These are phyloP conservation scores for Boletus sp. DNA, from an alignment of 768 basidiomycete genomes.

Conservation along the genomic window DNA sequence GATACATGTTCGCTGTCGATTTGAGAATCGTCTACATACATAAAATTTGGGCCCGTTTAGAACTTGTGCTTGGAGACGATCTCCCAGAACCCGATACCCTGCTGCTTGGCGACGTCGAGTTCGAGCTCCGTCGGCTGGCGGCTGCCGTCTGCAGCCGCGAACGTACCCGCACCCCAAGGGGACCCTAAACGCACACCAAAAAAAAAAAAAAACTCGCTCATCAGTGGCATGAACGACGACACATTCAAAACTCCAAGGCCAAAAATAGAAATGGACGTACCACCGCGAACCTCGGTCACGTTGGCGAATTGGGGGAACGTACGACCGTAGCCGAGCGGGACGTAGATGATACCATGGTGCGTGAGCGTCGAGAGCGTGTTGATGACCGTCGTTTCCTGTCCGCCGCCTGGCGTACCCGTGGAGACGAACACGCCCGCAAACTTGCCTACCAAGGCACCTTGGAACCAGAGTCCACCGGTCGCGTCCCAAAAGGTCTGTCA, in stretches of 20 bases:
- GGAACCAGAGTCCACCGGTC: slow-evolving; percentile 64
- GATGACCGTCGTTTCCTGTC: slow-evolving; percentile 62
- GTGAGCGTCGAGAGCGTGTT: slow-evolving; percentile 53
- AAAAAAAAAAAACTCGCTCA: neutral
- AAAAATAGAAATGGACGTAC: slow-evolving; percentile 33
- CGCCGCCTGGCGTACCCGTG: slow-evolving; percentile 67
- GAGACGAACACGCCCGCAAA: slow-evolving; percentile 74
- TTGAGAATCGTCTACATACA: neutral
- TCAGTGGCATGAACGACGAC: neutral
- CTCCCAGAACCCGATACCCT: slow-evolving; percentile 54
- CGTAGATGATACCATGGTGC: slow-evolving; percentile 71
- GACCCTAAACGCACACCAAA: slow-evolving; percentile 44
- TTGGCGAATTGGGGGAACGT: slow-evolving; percentile 42
- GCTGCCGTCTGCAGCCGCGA: slow-evolving; percentile 43
- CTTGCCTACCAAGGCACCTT: slow-evolving; percentile 65
- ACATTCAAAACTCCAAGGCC: no score
- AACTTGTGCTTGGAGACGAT: slow-evolving; percentile 40
- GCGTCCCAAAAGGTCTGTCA: slow-evolving; percentile 68
- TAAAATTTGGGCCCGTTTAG: neutral
- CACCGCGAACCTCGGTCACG: slow-evolving; percentile 53
- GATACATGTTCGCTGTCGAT: neutral
- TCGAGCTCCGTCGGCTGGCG: slow-evolving; percentile 52
- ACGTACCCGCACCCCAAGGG: slow-evolving; percentile 75
- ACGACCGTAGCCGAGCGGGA: slow-evolving; percentile 65
- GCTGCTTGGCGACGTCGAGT: slow-evolving; percentile 46